Evolutionary conservation across 352 stramenopile genomes (phyloP).

Genomic region (Phytopythium helicoides): DNA sequence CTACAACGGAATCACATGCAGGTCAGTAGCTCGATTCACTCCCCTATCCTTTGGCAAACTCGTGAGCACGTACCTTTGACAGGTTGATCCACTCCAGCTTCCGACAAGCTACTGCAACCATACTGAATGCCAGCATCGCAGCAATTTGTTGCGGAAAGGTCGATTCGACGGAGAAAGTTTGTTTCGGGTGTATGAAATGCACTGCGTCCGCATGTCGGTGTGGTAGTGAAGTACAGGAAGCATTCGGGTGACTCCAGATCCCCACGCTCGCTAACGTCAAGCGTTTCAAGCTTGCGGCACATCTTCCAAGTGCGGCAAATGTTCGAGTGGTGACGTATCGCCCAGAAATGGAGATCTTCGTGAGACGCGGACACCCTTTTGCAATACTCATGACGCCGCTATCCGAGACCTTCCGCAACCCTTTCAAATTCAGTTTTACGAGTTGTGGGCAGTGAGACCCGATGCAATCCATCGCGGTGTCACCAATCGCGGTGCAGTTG

Average conservation of each 20-base stretch:
- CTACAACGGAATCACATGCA: conserved; percentile 7
- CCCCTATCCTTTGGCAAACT: no score
- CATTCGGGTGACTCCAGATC: conserved; percentile 49
- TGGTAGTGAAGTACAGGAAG: conserved; percentile 24
- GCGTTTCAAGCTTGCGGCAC: conserved; percentile 28
- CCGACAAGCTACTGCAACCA: conserved; percentile 43
- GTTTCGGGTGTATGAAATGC: conserved; percentile 6
- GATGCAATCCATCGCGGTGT: conserved; percentile 34
- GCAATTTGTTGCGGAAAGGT: conserved; percentile 50
- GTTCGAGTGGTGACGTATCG: conserved; percentile 39
- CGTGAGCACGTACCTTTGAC: conserved; percentile 55
- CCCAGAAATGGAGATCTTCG: conserved; percentile 49
- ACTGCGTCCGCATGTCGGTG: conserved; percentile 10
- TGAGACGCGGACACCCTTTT: conserved; percentile 42
- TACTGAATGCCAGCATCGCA: conserved; percentile 58
- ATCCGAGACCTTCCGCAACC: conserved; percentile 59
- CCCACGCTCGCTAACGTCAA: conserved; percentile 47
- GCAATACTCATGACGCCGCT: conserved; percentile 37
- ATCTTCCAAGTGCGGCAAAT: conserved; percentile 55
- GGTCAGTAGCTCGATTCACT: no score
- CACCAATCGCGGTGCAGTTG: conserved; percentile 46
- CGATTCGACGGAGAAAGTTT: conserved; percentile 22
- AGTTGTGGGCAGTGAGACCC: conserved; percentile 33
- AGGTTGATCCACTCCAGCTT: conserved; percentile 49
- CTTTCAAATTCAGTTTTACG: conserved; percentile 47